These are phyloP conservation scores for Entrophospora sp. DNA, from an alignment of 192 early-diverging fungal genomes.

Conservation along the genomic window DNA sequence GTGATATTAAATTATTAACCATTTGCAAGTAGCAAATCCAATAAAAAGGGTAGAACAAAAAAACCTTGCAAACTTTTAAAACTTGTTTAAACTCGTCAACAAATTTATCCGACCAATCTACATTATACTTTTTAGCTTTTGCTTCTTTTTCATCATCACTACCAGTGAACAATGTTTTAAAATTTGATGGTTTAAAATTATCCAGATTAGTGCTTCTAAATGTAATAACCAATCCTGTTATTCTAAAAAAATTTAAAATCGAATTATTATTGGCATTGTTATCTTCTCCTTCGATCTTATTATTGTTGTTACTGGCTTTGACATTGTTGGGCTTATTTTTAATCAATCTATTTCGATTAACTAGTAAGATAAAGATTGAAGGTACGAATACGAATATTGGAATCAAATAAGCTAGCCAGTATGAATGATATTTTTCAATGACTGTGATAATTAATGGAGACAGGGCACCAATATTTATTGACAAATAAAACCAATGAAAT, in stretches of 20 bases:
- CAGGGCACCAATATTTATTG: conserved; percentile 59
- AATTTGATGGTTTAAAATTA: conserved; percentile 49
- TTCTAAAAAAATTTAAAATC: conserved; percentile 42
- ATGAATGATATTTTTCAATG: conserved; percentile 48
- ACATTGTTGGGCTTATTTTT: conserved; percentile 48
- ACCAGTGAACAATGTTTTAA: no score
- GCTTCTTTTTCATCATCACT: no score
- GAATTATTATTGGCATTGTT: no score
- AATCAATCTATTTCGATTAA: conserved; percentile 41
- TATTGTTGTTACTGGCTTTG: no score
- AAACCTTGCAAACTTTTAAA: conserved; percentile 57
- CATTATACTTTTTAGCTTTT: conserved; percentile 22
- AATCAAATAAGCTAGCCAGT: conserved; percentile 49
- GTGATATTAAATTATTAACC: conserved; percentile 51
- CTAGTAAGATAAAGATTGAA: conserved; percentile 39
- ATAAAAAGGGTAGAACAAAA: conserved; percentile 63
- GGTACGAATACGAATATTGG: conserved; percentile 46
- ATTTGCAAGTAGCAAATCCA: conserved; percentile 68
- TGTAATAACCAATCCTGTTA: conserved; percentile 25
- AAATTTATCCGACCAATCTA: conserved; percentile 64
- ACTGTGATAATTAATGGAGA: conserved; percentile 46
- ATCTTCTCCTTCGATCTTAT: no score
- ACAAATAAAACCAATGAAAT: conserved; percentile 78
- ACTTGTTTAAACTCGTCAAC: conserved; percentile 57
- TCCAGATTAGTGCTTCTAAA: conserved; percentile 45